phyloP scores from a whole-genome alignment of 805 yeast genomes.

The Wickerhamiella domercqiae region DNA sequence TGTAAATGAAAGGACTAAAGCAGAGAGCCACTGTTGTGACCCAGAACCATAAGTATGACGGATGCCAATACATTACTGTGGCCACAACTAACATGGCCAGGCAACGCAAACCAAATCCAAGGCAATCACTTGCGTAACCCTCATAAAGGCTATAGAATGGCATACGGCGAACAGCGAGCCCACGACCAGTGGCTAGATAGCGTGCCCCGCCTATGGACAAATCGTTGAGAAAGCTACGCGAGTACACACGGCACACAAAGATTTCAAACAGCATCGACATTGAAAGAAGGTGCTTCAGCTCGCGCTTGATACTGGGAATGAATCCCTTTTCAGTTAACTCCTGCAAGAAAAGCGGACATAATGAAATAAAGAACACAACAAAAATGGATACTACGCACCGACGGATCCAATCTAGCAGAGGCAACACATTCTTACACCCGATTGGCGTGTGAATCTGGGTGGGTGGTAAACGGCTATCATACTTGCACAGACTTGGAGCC shows the following conservation, averaged over 20 bases:
- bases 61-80: slow-evolving; percentile 55
- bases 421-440: slow-evolving; percentile 59
- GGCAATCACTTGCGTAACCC: slow-evolving; percentile 52
- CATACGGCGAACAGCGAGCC: slow-evolving; percentile 59
- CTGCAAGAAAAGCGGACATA: slow-evolving; percentile 61
- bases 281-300: slow-evolving; percentile 51
- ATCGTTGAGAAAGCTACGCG: slow-evolving; percentile 53
- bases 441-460: slow-evolving; percentile 47
- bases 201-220: slow-evolving; percentile 65
- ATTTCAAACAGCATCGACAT: slow-evolving; percentile 67
- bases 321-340: slow-evolving; percentile 64
- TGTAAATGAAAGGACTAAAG: slow-evolving; percentile 77
- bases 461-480: slow-evolving; percentile 26
- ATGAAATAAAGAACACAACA: slow-evolving; percentile 57
- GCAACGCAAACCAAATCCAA: slow-evolving; percentile 46
- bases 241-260: slow-evolving; percentile 62
- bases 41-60: slow-evolving; percentile 90
- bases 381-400: slow-evolving; percentile 60
- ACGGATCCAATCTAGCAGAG: slow-evolving; percentile 60
- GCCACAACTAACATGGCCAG: slow-evolving; percentile 39
- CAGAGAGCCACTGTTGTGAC: slow-evolving; percentile 67
- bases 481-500: slow-evolving; percentile 40
- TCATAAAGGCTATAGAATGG: slow-evolving; percentile 52
- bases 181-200: slow-evolving; percentile 72
- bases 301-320: slow-evolving; percentile 49